Percentiles rank a stretch among this genome's conserved stretches.
Evolutionary conservation across 2,329 filamentous ascomycete genomes (phyloP).

Genomic region (Pseudofabraea citricarpa): DNA sequence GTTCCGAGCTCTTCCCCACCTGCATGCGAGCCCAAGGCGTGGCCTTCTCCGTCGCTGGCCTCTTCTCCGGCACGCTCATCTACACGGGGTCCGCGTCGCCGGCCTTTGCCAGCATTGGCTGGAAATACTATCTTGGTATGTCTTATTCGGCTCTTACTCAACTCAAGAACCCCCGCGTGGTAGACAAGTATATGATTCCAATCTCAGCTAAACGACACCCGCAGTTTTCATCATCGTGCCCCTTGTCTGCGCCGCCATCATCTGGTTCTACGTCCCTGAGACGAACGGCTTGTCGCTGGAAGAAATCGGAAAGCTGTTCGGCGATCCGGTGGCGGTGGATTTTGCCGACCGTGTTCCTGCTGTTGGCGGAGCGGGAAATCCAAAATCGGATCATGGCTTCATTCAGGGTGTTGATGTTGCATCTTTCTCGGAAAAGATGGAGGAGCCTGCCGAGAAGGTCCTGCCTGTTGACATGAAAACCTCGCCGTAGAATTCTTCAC

Average conservation of each 20-base stretch:
- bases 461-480: too few species aligned
- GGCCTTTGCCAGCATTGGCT: conserved; percentile 4
- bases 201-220: neutral
- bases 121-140: conserved; percentile 9
- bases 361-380: too few species aligned
- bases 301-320: conserved; percentile 2
- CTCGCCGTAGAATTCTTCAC: too few species aligned
- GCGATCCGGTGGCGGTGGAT: conserved; percentile 1
- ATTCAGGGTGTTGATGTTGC: too few species aligned
- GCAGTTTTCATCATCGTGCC: conserved; percentile 2
- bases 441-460: too few species aligned
- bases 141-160: too few species aligned
- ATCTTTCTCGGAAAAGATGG: too few species aligned
- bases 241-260: neutral
- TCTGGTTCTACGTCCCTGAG: conserved; percentile 3
- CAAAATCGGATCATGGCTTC: too few species aligned
- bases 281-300: conserved; percentile 3
- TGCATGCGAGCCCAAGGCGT: conserved; percentile 25
- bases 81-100: conserved; percentile 4
- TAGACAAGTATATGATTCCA: too few species aligned
- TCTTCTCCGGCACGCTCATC: conserved; percentile 6
- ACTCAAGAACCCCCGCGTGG: too few species aligned
- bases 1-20: conserved; percentile 27
- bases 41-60: conserved; percentile 23
- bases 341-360: too few species aligned